Conservation (phyloP, 2,329 filamentous ascomycete genomes). For the Colletotrichum graminicola region DNA sequence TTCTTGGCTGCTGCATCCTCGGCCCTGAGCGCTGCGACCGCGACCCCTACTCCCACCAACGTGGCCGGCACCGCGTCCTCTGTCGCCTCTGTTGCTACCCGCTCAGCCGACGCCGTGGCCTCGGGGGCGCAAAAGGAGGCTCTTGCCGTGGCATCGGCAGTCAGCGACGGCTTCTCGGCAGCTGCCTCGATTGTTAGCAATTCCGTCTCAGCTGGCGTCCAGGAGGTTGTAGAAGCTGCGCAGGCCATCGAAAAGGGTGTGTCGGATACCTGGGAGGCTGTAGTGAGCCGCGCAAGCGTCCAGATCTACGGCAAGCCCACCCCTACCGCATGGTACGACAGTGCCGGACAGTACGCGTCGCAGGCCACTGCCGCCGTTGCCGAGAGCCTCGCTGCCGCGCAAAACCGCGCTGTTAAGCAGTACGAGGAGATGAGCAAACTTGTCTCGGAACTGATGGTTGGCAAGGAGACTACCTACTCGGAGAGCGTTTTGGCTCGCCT, state of each 20-base stretch:
- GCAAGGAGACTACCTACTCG: constrained; percentile 84
- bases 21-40: constrained; percentile 71
- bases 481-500: constrained; percentile 83
- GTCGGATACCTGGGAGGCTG: constrained; percentile 55
- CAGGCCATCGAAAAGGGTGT: constrained; percentile 54
- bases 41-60: constrained; percentile 71
- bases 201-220: constrained; percentile 47
- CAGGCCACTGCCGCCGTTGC: constrained; percentile 65
- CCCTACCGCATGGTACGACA: constrained; percentile 68
- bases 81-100: constrained; percentile 59
- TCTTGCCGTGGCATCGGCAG: constrained; percentile 63
- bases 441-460: constrained; percentile 80
- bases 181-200: constrained; percentile 53
- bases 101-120: constrained; percentile 59
- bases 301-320: constrained; percentile 78
- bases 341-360: constrained; percentile 67
- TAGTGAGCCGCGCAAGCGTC: constrained; percentile 73
- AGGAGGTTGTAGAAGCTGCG: constrained; percentile 59
- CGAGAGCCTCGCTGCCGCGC: constrained; percentile 66
- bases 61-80: constrained; percentile 62
- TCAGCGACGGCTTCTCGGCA: constrained; percentile 57
- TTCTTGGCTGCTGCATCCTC: constrained; percentile 80
- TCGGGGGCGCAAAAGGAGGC: constrained; percentile 63
- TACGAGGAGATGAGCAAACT: constrained; percentile 79
- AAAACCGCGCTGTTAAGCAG: constrained; percentile 70